Evolutionary conservation across 441 rosid species (phyloP), one percentile per base, ranked within the genome.

Genomic region (Erysimum pusillum): DNA sequence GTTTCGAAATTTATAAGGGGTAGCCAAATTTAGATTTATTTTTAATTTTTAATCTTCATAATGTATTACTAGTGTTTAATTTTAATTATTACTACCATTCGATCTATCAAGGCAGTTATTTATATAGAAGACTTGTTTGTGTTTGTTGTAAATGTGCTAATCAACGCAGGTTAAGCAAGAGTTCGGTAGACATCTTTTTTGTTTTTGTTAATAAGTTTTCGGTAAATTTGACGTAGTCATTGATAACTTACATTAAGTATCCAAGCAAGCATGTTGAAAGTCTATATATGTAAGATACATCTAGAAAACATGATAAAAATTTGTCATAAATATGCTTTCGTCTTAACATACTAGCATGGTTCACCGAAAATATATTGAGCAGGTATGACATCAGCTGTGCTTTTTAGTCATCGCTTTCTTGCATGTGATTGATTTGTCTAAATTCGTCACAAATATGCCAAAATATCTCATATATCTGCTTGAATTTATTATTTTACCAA

Each of bases 61-160:
- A 22, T 22, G 25, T 22, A 22, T 22, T 22, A 22, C 25, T 22
- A 22, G 25, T 22, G 1, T 22, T 22, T 22, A 22, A 22, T 22
- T 22, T 22, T 22, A 22, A 22, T 22, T 22, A 22, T 22, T 22
- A 22, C 25, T 28, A 28, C 31, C 31, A 3, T 28, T 22, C 25
- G 25, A 22, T 28, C 31, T 35, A 35, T 34, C 28, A 5, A 59
- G 34, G 38, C 11, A 14, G 61, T 31, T 60, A 12, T 20, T 18
- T 18, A 38, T 10, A 38, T 61, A 20, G 17, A 60, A 6, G 48
- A 61, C 65, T 38, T 61, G 48, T 61, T 18, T 45, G 34, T 61
- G 34, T 38, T 61, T 61, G 34, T 39, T 61, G 66, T 39, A 61
- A 61, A 20, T 39, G 3, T 39, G 9, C 12, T 6, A 7, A 60